Percentiles rank a stretch among this genome's conserved stretches.
These are phyloP conservation scores for Wickerhamiella kurtzmanii DNA, from an alignment of 805 yeast species.

Conservation along the genomic window DNA sequence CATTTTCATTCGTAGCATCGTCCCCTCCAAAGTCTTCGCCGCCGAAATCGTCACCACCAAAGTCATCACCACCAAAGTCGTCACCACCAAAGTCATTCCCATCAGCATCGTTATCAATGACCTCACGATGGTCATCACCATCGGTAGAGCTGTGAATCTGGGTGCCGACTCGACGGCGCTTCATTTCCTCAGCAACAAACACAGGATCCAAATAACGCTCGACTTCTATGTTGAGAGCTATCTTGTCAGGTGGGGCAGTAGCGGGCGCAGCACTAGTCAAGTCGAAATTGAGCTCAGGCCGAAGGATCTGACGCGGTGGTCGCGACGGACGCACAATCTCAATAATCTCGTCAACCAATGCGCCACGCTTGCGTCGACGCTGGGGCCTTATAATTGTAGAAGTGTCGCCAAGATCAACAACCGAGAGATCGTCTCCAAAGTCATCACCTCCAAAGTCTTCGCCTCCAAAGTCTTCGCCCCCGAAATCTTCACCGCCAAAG, in stretches of 20 bases:
- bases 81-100: background rate
- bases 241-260: background rate
- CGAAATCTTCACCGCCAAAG: slow-evolving; percentile 5
- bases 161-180: slow-evolving; percentile 7
- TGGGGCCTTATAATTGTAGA: background rate
- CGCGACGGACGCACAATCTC: slow-evolving; percentile 4
- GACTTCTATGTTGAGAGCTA: slow-evolving; percentile 4
- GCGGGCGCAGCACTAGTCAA: background rate
- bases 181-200: slow-evolving; percentile 11
- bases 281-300: slow-evolving; percentile 1
- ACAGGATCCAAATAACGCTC: slow-evolving; percentile 11
- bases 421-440: background rate
- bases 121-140: background rate
- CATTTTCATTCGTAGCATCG: background rate
- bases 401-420: slow-evolving; percentile 11
- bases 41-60: slow-evolving; percentile 4
- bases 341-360: slow-evolving; percentile 11
- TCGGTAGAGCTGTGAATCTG: background rate
- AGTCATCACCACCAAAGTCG: background rate
- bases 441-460: slow-evolving; percentile 2
- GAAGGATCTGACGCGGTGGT: slow-evolving; percentile 6
- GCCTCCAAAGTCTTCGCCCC: background rate
- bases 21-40: slow-evolving; percentile 3
- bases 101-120: background rate
- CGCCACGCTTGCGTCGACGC: slow-evolving; percentile 2